Percentiles rank a stretch among this genome's conserved stretches.
phyloP scores from a whole-genome alignment of 441 rosid genomes.

The Gossypium trilobum region DNA sequence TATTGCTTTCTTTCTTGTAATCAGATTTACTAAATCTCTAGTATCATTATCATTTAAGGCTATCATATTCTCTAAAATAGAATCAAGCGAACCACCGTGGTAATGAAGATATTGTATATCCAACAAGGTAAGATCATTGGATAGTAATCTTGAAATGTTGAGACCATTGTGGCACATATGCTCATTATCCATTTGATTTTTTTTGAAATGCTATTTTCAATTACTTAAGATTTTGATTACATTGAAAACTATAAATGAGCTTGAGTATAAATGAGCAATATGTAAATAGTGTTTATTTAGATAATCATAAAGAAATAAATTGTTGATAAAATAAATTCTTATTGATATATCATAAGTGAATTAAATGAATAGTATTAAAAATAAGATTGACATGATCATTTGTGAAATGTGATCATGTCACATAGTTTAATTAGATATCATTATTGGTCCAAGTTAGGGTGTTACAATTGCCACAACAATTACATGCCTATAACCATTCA shows the following conservation, averaged over 20 bases:
- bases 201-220: not conserved
- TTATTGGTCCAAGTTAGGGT: not conserved
- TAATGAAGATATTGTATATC: not conserved
- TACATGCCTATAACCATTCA: not conserved
- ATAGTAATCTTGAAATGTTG: not conserved
- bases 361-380: not conserved
- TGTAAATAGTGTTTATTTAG: not conserved
- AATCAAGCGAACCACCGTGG: not conserved
- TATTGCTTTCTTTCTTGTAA: not conserved
- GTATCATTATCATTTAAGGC: not conserved
- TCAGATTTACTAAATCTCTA: not conserved
- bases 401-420: not conserved
- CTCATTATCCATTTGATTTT: not conserved
- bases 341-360: not conserved
- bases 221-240: too few species aligned
- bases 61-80: not conserved
- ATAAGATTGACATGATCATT: not conserved
- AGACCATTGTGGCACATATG: not conserved
- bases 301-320: not conserved
- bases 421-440: not conserved
- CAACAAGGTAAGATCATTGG: not conserved
- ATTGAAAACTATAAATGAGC: not conserved
- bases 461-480: not conserved
- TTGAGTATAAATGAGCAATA: not conserved
- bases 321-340: not conserved